A percentile compares a stretch with the other conserved stretches of the same genome.
Evolutionary conservation across 202 grass and related monocot genomes (phyloP).

Genomic region (Carex arenaria): DNA sequence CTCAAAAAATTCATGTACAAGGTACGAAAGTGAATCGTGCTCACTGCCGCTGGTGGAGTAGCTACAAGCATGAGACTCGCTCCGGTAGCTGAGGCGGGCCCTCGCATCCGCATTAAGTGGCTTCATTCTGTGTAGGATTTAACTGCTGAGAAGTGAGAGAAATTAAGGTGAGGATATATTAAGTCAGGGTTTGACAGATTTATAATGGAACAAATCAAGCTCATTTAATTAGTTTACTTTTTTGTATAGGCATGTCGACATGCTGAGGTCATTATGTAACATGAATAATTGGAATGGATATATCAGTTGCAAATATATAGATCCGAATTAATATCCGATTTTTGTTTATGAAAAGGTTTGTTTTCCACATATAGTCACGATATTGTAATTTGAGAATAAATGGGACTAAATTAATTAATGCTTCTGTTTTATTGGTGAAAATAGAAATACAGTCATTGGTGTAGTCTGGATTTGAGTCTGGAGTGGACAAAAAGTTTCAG

Average conservation of each 20-base stretch:
- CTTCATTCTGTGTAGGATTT: background rate
- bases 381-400: background rate
- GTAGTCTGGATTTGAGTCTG: too few species aligned
- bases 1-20: conserved; percentile 19
- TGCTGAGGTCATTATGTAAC: conserved; percentile 5
- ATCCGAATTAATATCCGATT: background rate
- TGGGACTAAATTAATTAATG: background rate
- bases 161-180: background rate
- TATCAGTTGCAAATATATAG: background rate
- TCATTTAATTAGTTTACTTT: background rate
- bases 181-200: conserved; percentile 7
- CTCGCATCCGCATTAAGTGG: background rate
- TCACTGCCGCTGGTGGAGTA: conserved; percentile 25
- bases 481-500: too few species aligned
- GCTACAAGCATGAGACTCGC: background rate
- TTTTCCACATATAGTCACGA: background rate
- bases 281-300: background rate
- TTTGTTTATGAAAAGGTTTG: background rate
- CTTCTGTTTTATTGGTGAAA: background rate
- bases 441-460: too few species aligned
- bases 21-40: conserved; percentile 17
- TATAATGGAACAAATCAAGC: background rate
- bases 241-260: conserved; percentile 16
- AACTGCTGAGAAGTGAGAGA: background rate
- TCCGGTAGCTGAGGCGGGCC: background rate